Evolutionary conservation across 106 monocot genomes (phyloP), one percentile per base, ranked within the genome.

Genomic region (Allium sativum): DNA sequence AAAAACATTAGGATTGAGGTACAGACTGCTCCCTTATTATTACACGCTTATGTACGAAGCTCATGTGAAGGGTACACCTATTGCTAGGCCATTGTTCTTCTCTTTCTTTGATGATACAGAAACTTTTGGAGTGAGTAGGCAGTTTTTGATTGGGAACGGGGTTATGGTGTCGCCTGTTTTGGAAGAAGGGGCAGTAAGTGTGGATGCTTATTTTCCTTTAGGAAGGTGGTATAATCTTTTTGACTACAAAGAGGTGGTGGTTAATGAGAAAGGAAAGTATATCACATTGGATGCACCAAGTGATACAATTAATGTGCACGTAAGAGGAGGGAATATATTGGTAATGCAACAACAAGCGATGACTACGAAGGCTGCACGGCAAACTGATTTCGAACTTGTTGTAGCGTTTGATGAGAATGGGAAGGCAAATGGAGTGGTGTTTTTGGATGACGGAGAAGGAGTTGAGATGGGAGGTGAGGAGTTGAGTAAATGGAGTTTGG

Each of bases 81-180:
- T 88, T 12, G 92, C 87, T 12, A 66, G 87, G 16, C 87, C 92
- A 3, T 64, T 92, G n/a, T 92, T 92, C 65, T 93, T 93, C 78
- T 84, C 92, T 6, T 93, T 84, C 74, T 79, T 84, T 0, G 46
- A 74, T 12, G 87, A 93, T 52, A 13, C 44, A n/a, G 19, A 66
- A 15, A 76, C 92, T 0, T 70, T 77, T 52, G 65, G 56, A 1
- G 79, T 87, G 55, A 69, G 56, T 68, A 61, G 69, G 0, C 84
- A 87, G 72, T 93, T 93, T 52, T 57, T 93, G 42, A 43, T 93
- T 12, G 84, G 76, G 48, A 50, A 76, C 14, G 19, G 15, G 41
- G 44, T 70, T 17, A 42, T 71, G 63, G 63, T 71, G 7, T 71
- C 71, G 15, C 71, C 71, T 0, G 63, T 71, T 16, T 13, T 71